A percentile compares a stretch with the other conserved stretches of the same genome.
Evolutionary conservation across 768 basidiomycete species (phyloP).

Genomic region (Boletellus ananiceps): DNA sequence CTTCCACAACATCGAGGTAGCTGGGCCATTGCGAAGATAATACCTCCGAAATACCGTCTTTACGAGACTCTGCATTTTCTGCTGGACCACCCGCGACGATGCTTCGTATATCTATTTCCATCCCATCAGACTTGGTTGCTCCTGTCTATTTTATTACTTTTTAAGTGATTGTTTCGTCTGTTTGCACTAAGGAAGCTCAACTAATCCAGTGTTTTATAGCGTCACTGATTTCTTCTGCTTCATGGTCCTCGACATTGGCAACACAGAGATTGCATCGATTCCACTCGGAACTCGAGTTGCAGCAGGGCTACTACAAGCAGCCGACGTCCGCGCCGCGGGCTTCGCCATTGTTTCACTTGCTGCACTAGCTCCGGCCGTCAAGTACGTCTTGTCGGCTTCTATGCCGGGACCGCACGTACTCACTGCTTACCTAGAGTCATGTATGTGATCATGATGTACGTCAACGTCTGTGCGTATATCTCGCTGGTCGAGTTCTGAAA

Average conservation of each 20-base stretch:
- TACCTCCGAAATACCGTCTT: slow-evolving; percentile 53
- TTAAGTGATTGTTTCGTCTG: slow-evolving; percentile 48
- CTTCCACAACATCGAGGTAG: slow-evolving; percentile 37
- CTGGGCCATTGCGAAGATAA: slow-evolving; percentile 65
- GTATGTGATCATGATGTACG: slow-evolving; percentile 93
- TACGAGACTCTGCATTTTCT: slow-evolving; percentile 86
- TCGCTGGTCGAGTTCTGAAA: background rate
- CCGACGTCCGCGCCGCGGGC: slow-evolving; percentile 82
- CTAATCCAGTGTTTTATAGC: slow-evolving; percentile 35
- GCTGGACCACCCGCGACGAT: slow-evolving; percentile 90
- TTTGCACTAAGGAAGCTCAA: background rate
- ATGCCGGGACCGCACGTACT: background rate
- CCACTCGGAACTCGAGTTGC: slow-evolving; percentile 67
- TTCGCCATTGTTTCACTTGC: slow-evolving; percentile 73
- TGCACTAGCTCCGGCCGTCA: slow-evolving; percentile 81
- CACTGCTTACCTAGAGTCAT: slow-evolving; percentile 51
- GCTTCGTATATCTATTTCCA: slow-evolving; percentile 88
- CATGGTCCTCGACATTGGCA: slow-evolving; percentile 83
- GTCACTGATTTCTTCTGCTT: slow-evolving; percentile 87
- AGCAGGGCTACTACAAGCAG: slow-evolving; percentile 74
- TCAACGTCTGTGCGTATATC: slow-evolving; percentile 63
- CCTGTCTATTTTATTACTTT: slow-evolving; percentile 54
- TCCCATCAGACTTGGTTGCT: slow-evolving; percentile 95
- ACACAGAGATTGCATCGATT: slow-evolving; percentile 59
- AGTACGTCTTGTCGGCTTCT: slow-evolving; percentile 44